Percentiles rank a stretch among this genome's conserved stretches.
phyloP scores from a whole-genome alignment of 2,329 filamentous ascomycete species.

The Nothomitra cinnamomea region DNA sequence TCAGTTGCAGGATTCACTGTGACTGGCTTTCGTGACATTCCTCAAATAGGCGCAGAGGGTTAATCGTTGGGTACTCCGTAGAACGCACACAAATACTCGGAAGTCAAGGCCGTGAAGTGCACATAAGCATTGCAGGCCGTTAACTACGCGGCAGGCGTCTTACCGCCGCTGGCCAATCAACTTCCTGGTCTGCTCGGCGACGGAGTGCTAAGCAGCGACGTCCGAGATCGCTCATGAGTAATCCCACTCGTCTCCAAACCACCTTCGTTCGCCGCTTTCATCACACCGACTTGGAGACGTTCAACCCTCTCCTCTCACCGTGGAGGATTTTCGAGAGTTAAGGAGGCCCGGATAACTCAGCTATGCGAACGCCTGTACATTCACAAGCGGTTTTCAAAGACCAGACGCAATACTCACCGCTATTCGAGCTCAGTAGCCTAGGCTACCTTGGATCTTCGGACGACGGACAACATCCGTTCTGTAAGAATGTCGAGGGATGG shows the following conservation, averaged over 20 bases:
- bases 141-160: too few relatives aligned
- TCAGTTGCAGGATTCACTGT: too few relatives aligned
- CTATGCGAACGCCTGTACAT: not conserved
- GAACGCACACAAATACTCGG: too few relatives aligned
- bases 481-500: slow-evolving; percentile 85
- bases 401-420: not conserved
- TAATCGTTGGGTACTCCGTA: too few relatives aligned
- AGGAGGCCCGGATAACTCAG: not conserved
- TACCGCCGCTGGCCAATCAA: too few relatives aligned
- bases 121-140: too few relatives aligned
- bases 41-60: too few relatives aligned
- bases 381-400: not conserved
- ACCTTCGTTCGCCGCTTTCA: not conserved
- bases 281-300: not conserved
- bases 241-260: not conserved
- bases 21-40: too few relatives aligned
- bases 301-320: not conserved
- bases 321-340: not conserved
- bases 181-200: not conserved
- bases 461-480: slow-evolving; percentile 49
- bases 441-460: slow-evolving; percentile 36
- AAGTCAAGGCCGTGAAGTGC: too few relatives aligned
- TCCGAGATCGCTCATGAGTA: not conserved
- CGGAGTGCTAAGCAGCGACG: not conserved
- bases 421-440: not conserved